Percentiles rank a stretch among this genome's conserved stretches.
Evolutionary conservation across 164 flowering plant genomes (phyloP).

Genomic region (Stephania japonica): DNA sequence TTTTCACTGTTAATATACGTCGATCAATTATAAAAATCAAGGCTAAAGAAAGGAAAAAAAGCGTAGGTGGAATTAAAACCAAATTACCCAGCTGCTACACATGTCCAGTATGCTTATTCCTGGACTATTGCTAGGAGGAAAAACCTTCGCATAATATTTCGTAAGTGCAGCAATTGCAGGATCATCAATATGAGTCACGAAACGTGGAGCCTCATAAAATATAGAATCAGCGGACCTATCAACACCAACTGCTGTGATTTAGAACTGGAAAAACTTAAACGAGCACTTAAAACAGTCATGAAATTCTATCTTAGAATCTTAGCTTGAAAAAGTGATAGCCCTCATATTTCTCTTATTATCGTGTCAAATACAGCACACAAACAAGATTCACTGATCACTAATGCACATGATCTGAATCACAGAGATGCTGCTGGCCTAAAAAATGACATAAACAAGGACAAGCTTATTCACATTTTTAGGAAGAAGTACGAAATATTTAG

Average conservation of each 20-base stretch:
- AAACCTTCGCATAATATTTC: slow-evolving; percentile 68
- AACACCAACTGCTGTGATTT: slow-evolving; percentile 12
- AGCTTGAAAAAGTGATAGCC: not conserved
- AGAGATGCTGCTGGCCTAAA: no score
- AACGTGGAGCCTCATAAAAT: slow-evolving; percentile 81
- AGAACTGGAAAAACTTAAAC: not conserved
- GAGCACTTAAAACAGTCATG: not conserved
- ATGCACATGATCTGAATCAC: no score
- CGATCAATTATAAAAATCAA: not conserved
- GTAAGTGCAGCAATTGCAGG: slow-evolving; percentile 90
- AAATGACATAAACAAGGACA: no score
- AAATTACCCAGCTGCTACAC: slow-evolving; percentile 95
- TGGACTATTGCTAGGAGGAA: slow-evolving; percentile 83
- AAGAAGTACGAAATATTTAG: no score
- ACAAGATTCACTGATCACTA: no score
- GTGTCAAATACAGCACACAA: no score
- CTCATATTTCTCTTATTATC: no score
- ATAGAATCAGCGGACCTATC: slow-evolving; percentile 63
- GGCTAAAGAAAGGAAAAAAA: not conserved
- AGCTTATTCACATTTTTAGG: no score
- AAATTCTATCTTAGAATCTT: not conserved
- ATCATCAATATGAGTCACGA: slow-evolving; percentile 95
- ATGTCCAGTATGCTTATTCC: slow-evolving; percentile 79
- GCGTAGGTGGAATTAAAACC: slow-evolving; percentile 2
- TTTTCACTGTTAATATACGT: not conserved